These are phyloP conservation scores for Phyllosticta paracitricarpa DNA, from an alignment of 2,329 filamentous ascomycete species.

Conservation along the genomic window DNA sequence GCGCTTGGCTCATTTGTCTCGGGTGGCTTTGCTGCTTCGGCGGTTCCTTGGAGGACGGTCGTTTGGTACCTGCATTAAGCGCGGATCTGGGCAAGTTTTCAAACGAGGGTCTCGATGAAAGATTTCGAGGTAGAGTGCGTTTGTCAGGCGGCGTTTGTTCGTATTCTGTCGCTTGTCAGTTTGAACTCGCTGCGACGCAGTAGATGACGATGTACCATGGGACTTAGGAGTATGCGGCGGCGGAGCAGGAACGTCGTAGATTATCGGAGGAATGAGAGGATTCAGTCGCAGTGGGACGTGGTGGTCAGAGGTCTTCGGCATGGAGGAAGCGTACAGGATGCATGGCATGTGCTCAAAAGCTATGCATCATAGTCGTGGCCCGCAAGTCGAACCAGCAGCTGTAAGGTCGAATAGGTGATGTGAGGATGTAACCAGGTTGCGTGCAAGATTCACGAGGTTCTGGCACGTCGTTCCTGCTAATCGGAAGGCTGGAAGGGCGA, in stretches of 20 bases:
- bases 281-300: conserved; percentile 8
- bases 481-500: neutral
- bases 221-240: neutral
- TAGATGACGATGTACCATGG: neutral
- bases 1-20: conserved; percentile 10
- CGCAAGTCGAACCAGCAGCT: neutral
- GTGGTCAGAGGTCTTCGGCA: neutral
- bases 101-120: conserved; percentile 1
- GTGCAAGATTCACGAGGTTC: neutral
- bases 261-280: conserved; percentile 17
- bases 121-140: conserved; percentile 11
- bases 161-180: conserved; percentile 1
- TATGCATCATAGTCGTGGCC: conserved; percentile 23
- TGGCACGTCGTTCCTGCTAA: conserved; percentile 1
- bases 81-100: neutral
- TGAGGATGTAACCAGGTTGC: neutral
- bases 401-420: neutral
- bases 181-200: neutral
- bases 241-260: conserved; percentile 8
- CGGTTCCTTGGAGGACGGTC: neutral
- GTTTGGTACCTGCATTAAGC: neutral
- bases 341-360: conserved; percentile 21
- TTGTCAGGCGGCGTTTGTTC: conserved; percentile 17
- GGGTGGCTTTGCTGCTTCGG: neutral
- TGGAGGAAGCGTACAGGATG: conserved; percentile 17